Conservation (phyloP, 164 flowering plant genomes). For the Echeveria elegans region DNA sequence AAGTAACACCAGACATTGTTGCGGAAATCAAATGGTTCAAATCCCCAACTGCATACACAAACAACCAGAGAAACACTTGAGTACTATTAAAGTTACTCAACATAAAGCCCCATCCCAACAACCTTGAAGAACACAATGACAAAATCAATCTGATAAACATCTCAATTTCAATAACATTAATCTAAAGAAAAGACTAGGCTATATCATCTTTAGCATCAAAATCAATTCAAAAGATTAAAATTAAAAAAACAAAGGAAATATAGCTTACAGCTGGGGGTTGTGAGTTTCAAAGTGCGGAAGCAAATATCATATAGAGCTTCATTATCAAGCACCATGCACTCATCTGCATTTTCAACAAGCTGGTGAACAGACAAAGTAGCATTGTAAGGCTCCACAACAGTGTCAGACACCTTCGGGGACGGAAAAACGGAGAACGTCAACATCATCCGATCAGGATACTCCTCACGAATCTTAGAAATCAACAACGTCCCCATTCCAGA, state of each 20-base stretch:
- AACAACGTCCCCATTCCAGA: conserved; percentile 57
- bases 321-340: conserved; percentile 6
- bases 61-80: neutral
- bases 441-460: conserved; percentile 57
- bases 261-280: conserved; percentile 5
- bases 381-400: conserved; percentile 4
- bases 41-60: conserved; percentile 33
- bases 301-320: conserved; percentile 3
- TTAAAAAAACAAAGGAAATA: neutral
- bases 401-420: neutral
- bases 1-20: conserved; percentile 48
- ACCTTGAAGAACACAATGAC: no score
- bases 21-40: conserved; percentile 47
- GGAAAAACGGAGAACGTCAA: conserved; percentile 40
- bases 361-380: conserved; percentile 4
- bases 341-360: conserved; percentile 5
- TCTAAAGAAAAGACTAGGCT: neutral
- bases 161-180: no score
- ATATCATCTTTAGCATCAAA: neutral
- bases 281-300: conserved; percentile 1
- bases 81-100: neutral
- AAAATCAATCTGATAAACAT: no score
- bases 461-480: conserved; percentile 53
- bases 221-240: neutral
- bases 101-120: neutral